These are phyloP conservation scores for Fusarium oxysporum DNA, from an alignment of 2,329 filamentous ascomycete genomes.

Conservation along the genomic window DNA sequence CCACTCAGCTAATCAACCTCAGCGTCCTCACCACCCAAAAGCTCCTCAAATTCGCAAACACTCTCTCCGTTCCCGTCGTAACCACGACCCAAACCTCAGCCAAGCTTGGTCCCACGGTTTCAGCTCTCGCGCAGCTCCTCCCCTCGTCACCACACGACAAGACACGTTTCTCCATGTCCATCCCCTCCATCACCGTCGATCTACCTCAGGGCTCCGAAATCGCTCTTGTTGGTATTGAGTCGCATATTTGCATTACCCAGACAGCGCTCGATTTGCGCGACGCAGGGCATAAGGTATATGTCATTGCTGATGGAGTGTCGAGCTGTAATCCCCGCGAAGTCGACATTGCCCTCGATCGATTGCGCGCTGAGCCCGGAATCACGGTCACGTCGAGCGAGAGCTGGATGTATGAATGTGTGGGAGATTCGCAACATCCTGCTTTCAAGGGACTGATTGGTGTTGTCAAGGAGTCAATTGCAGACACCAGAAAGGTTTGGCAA, in stretches of 20 bases:
- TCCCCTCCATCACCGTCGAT: constrained; percentile 69
- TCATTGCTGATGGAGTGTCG: constrained; percentile 90
- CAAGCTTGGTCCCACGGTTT: constrained; percentile 83
- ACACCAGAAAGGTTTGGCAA: constrained; percentile 76
- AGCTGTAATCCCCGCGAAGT: constrained; percentile 88
- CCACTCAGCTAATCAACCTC: constrained; percentile 11
- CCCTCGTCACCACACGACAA: constrained; percentile 78
- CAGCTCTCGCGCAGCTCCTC: constrained; percentile 72
- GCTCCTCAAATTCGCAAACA: constrained; percentile 71
- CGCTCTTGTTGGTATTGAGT: constrained; percentile 90
- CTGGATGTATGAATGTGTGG: constrained; percentile 88
- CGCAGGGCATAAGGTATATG: constrained; percentile 82
- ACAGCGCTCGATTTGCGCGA: constrained; percentile 84
- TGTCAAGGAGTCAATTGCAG: constrained; percentile 80
- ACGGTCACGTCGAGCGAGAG: constrained; percentile 89
- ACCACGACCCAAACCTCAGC: constrained; percentile 86
- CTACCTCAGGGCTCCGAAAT: constrained; percentile 63
- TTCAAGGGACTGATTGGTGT: constrained; percentile 80
- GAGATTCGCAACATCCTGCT: constrained; percentile 78
- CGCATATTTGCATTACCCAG: constrained; percentile 94
- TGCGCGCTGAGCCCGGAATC: constrained; percentile 78
- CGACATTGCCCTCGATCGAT: constrained; percentile 78
- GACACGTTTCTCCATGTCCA: constrained; percentile 89
- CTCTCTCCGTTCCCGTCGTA: constrained; percentile 81
- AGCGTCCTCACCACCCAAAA: constrained; percentile 76